Evolutionary conservation across 1,139 yeast genomes (phyloP).

Genomic region (Nakaseomyces delphensis): DNA sequence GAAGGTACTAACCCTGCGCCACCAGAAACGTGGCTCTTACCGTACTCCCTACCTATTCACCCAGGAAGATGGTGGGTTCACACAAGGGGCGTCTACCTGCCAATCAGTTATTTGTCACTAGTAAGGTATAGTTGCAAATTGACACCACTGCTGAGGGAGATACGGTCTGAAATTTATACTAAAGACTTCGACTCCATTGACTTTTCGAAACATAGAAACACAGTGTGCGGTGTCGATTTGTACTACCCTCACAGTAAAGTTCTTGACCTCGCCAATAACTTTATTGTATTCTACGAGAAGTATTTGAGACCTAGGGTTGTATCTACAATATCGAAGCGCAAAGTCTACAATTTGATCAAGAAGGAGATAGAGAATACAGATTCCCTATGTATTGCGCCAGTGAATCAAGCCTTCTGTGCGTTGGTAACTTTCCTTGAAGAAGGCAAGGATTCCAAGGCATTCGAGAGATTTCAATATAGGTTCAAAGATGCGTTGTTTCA

Average conservation of each 20-base stretch:
- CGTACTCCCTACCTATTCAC: conserved; percentile 72
- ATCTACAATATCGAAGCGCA: conserved; percentile 42
- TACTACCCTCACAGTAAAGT: conserved; percentile 82
- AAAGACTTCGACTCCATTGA: conserved; percentile 58
- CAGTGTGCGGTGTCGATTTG: conserved; percentile 84
- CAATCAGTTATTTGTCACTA: conserved; percentile 73
- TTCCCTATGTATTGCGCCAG: conserved; percentile 85
- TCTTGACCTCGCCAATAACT: conserved; percentile 54
- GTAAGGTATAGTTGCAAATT: conserved; percentile 48
- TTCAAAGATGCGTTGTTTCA: conserved; percentile 73
- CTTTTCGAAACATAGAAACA: conserved; percentile 64
- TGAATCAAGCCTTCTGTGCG: conserved; percentile 76
- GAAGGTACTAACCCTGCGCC: conserved; percentile 98
- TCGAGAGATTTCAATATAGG: conserved; percentile 47
- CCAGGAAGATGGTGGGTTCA: conserved; percentile 99
- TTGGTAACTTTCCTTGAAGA: conserved; percentile 61
- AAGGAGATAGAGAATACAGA: conserved; percentile 77
- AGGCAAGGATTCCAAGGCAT: conserved; percentile 59
- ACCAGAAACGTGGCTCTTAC: conserved; percentile 87
- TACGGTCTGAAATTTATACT: conserved; percentile 71
- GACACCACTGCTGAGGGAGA: conserved; percentile 52
- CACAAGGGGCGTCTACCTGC: conserved; percentile 83
- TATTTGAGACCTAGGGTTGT: conserved; percentile 70
- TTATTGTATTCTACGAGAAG: conserved; percentile 56
- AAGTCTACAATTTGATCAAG: conserved; percentile 53